Conservation (phyloP, 2,329 filamentous ascomycete genomes). For the Xylariales sp. region DNA sequence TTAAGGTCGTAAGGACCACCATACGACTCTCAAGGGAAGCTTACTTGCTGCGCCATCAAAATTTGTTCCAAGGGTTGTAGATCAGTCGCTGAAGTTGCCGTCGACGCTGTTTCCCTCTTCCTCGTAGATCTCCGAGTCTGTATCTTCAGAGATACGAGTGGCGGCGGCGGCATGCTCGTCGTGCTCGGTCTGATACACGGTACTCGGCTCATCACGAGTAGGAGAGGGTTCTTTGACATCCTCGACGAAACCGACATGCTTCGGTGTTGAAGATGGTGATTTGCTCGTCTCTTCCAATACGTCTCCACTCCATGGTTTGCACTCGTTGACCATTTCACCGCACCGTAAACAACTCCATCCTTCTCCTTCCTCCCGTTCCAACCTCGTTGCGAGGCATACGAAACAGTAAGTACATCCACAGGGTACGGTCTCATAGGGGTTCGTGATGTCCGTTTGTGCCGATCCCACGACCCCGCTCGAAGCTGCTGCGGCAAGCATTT, state of each 20-base stretch:
- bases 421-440: constrained; percentile 86
- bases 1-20: too few species aligned
- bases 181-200: too few species aligned
- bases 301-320: constrained; percentile 87
- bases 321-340: constrained; percentile 77
- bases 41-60: too few species aligned
- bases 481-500: constrained; percentile 66
- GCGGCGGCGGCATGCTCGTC: constrained; percentile 17
- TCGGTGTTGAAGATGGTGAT: constrained; percentile 38
- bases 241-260: constrained; percentile 60
- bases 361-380: constrained; percentile 90
- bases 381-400: constrained; percentile 82
- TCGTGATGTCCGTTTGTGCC: constrained; percentile 88
- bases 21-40: too few species aligned
- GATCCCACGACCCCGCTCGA: constrained; percentile 79
- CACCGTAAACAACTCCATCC: constrained; percentile 91
- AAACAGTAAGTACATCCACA: constrained; percentile 96
- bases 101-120: constrained; percentile 26
- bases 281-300: constrained; percentile 57
- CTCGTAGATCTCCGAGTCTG: constrained; percentile 27
- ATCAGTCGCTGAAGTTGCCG: constrained; percentile 21
- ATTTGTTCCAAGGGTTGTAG: too few species aligned
- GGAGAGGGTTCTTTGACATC: constrained; percentile 32
- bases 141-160: constrained; percentile 17
- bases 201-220: constrained; percentile 17